Percentiles rank a stretch among this genome's conserved stretches.
Evolutionary conservation across 768 basidiomycete species (phyloP).

Genomic region (Fomitopsis serialis): DNA sequence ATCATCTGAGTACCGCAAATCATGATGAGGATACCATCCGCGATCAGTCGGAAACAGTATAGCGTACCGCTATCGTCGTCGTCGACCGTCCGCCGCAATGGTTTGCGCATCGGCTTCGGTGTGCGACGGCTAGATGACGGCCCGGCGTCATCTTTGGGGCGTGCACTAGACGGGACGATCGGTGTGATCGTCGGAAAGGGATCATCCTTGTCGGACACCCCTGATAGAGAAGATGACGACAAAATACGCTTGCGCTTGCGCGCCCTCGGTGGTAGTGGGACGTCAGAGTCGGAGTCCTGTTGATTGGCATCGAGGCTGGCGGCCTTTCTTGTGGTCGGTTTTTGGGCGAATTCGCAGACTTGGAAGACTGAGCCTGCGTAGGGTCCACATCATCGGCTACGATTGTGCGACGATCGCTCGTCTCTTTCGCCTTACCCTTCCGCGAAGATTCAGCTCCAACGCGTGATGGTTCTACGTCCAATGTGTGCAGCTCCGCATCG

Average conservation of each 20-base stretch:
- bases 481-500: background rate
- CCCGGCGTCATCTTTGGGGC: background rate
- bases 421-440: conserved; percentile 9
- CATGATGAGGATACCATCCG: background rate
- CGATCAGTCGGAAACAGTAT: background rate
- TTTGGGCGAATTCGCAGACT: background rate
- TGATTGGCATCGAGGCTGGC: background rate
- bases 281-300: background rate
- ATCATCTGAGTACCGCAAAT: background rate
- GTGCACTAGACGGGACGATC: background rate
- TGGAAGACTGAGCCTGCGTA: background rate
- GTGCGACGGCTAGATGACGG: background rate
- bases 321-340: background rate
- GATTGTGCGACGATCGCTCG: background rate
- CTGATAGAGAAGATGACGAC: conserved; percentile 5
- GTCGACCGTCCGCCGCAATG: background rate
- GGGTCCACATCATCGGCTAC: background rate
- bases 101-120: background rate
- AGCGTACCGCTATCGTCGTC: conserved; percentile 11
- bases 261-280: background rate
- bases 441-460: background rate
- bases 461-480: background rate
- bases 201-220: background rate
- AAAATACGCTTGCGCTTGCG: conserved; percentile 12
- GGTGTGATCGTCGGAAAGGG: background rate